Evolutionary conservation across 306 rosid species (phyloP).

Genomic region (Parietaria judaica): DNA sequence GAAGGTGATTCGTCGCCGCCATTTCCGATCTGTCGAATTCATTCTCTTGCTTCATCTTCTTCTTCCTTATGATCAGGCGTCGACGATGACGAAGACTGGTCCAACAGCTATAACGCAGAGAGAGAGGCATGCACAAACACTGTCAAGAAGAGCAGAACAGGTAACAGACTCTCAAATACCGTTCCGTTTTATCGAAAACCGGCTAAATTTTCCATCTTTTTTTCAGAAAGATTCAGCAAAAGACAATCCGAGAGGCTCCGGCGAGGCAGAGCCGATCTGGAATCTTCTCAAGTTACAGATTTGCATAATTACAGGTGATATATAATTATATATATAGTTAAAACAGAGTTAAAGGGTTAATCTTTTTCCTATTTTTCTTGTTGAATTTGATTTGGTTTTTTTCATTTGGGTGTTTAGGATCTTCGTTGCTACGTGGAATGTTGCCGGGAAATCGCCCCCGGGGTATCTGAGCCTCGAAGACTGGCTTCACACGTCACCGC

Average conservation of each 20-base stretch:
- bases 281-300: slow-evolving; percentile 54
- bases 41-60: slow-evolving; percentile 41
- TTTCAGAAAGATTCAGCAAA: slow-evolving; percentile 60
- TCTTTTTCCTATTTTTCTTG: slow-evolving; percentile 1
- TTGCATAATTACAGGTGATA: slow-evolving; percentile 64
- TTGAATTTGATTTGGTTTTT: slow-evolving; percentile 10
- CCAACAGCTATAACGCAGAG: slow-evolving; percentile 53
- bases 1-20: slow-evolving; percentile 48
- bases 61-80: slow-evolving; percentile 55
- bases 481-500: slow-evolving; percentile 96
- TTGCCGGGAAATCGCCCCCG: slow-evolving; percentile 95
- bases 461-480: slow-evolving; percentile 77
- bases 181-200: too few relatives aligned
- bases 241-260: slow-evolving; percentile 58
- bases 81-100: slow-evolving; percentile 87
- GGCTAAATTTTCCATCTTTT: too few relatives aligned
- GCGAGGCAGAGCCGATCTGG: slow-evolving; percentile 61
- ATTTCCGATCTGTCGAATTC: slow-evolving; percentile 45
- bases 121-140: slow-evolving; percentile 57
- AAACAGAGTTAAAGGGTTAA: neutral
- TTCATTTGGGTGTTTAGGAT: slow-evolving; percentile 37
- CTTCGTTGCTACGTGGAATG: slow-evolving; percentile 95
- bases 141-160: slow-evolving; percentile 83
- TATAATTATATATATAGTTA: slow-evolving; percentile 12
- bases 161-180: slow-evolving; percentile 16